Conservation (phyloP, 1,139 yeast genomes). For the Hemisphaericaspora lyxosophila region DNA sequence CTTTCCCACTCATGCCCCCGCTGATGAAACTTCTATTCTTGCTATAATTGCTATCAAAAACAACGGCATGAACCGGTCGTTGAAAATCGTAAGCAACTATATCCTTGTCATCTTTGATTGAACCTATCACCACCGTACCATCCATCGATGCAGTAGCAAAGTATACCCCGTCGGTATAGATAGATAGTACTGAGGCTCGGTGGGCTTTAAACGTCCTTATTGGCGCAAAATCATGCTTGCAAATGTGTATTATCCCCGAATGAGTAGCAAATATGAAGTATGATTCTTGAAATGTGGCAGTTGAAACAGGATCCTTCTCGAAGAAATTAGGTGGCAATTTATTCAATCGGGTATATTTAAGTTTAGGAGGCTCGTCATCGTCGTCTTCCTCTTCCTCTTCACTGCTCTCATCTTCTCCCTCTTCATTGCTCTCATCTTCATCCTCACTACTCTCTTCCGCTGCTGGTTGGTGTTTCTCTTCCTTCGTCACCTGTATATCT, state of each 20-base stretch:
- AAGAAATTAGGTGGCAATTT: slow-evolving; percentile 69
- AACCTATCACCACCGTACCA: slow-evolving; percentile 85
- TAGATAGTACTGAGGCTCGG: slow-evolving; percentile 74
- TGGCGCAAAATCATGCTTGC: slow-evolving; percentile 55
- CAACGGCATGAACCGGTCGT: slow-evolving; percentile 86
- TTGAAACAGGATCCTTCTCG: slow-evolving; percentile 72
- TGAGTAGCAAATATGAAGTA: slow-evolving; percentile 85
- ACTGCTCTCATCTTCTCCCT: slow-evolving; percentile 17
- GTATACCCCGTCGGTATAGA: slow-evolving; percentile 68
- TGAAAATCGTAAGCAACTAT: slow-evolving; percentile 78
- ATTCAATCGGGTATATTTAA: slow-evolving; percentile 69
- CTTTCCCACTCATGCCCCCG: slow-evolving; percentile 91
- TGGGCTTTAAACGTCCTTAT: slow-evolving; percentile 81
- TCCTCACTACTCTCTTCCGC: slow-evolving; percentile 1
- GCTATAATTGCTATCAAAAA: slow-evolving; percentile 68
- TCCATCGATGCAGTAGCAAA: slow-evolving; percentile 91
- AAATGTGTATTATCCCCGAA: slow-evolving; percentile 75
- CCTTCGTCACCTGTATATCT: not conserved
- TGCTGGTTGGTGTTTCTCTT: not conserved
- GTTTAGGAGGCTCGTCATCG: slow-evolving; percentile 67
- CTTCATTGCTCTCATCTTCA: slow-evolving; percentile 13
- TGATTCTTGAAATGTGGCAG: slow-evolving; percentile 57
- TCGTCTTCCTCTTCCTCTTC: slow-evolving; percentile 43
- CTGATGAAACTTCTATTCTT: slow-evolving; percentile 66
- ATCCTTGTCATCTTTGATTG: slow-evolving; percentile 60